These are phyloP conservation scores for Quercus robur DNA, from an alignment of 306 rosid species.

Conservation along the genomic window DNA sequence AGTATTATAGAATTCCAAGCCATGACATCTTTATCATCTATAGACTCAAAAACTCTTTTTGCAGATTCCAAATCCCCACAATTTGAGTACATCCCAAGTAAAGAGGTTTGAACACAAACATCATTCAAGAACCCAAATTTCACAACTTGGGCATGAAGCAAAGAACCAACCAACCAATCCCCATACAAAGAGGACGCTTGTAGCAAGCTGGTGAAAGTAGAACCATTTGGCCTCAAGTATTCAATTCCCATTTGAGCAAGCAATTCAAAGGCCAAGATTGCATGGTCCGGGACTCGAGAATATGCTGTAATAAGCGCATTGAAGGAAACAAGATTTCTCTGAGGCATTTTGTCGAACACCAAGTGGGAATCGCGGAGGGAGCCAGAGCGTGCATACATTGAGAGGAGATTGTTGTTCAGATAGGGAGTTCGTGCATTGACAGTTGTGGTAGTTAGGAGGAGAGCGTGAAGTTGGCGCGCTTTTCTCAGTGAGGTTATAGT, in stretches of 20 bases:
- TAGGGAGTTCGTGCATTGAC: slow-evolving; percentile 35
- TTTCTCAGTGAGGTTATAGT: slow-evolving; percentile 38
- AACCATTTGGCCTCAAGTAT: slow-evolving; percentile 51
- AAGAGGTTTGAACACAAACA: slow-evolving; percentile 60
- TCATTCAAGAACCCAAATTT: slow-evolving; percentile 63
- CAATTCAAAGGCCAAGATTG: slow-evolving; percentile 39
- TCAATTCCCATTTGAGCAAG: slow-evolving; percentile 36
- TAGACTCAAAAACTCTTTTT: slow-evolving; percentile 44
- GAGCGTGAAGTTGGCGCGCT: slow-evolving; percentile 81
- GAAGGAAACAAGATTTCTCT: slow-evolving; percentile 62
- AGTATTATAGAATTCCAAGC: slow-evolving; percentile 77
- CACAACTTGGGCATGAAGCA: slow-evolving; percentile 61
- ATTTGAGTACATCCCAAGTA: slow-evolving; percentile 71
- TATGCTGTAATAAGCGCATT: slow-evolving; percentile 69
- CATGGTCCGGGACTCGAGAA: slow-evolving; percentile 42
- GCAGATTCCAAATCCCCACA: slow-evolving; percentile 61
- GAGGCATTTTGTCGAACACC: slow-evolving; percentile 85
- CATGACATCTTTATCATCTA: slow-evolving; percentile 53
- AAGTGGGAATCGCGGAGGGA: slow-evolving; percentile 38
- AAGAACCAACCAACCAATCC: slow-evolving; percentile 50
- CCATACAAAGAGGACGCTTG: slow-evolving; percentile 57
- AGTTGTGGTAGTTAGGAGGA: slow-evolving; percentile 43
- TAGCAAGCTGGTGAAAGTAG: slow-evolving; percentile 65
- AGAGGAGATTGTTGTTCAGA: slow-evolving; percentile 57
- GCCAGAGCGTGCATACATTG: slow-evolving; percentile 67